Evolutionary conservation across 805 yeast species (phyloP), one percentile per base, ranked within the genome.

Genomic region (Starmerella floris): DNA sequence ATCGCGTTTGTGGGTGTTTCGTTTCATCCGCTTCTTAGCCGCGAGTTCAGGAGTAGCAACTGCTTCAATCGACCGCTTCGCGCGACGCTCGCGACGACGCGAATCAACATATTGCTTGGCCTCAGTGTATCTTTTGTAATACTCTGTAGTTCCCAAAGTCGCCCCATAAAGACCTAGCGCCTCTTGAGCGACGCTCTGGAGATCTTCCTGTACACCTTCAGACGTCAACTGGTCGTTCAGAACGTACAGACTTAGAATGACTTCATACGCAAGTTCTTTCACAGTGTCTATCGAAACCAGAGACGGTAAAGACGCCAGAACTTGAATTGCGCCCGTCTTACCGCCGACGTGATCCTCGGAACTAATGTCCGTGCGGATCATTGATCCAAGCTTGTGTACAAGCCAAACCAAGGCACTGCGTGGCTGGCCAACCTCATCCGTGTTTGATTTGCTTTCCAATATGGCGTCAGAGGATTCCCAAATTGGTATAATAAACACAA

Each of bases 31-130:
- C 60, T 82, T 74, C 51, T 70, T 72, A 2, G 95, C 91, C n/a
- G 83, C 78, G 33, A 72, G 62, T 15, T 80, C 94, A 1, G 97
- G 97, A 3, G 79, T 81, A 19, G 69, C 72, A 10, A 87, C 68
- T 2, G 84, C 80, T 57, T 83, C 63, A 45, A 80, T 77, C 0
- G 94, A 80, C 44, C 85, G 69, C 56, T 77, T 79, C 0, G 81
- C 72, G 56, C 70, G 76, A 61, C 96, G 74, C 38, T 83, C 93
- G 45, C 71, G 70, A 55, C 96, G 73, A 59, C 83, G 73, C 28
- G 65, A 64, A 23, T 61, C 62, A 21, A 87, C 78, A 16, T 55
- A 54, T 49, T 70, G 74, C 56, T 76, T 74, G n/a, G 84, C 91
- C 35, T 65, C 64, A 1, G 81, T 64, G 55, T 77, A 79, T 2